These are phyloP conservation scores for Lepidium sativum DNA, from an alignment of 345 rosid species.

Conservation along the genomic window DNA sequence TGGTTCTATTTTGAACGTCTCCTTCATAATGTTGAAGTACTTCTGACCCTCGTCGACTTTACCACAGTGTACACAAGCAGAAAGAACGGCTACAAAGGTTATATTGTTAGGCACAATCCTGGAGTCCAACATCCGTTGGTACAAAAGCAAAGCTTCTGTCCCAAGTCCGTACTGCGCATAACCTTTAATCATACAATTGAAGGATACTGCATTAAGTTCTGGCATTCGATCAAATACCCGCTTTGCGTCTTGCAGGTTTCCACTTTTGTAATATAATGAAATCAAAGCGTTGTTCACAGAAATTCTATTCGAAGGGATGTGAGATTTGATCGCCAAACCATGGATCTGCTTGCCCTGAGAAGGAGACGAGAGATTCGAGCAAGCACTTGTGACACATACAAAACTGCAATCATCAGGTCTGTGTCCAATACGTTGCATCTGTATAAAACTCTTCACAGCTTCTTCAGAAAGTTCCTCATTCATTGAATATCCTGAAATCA, in stretches of 20 bases:
- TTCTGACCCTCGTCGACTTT: slow-evolving; percentile 52
- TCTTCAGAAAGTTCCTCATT: slow-evolving; percentile 54
- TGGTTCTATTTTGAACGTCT: slow-evolving; percentile 60
- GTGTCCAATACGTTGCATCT: slow-evolving; percentile 54
- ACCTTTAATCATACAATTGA: slow-evolving; percentile 73
- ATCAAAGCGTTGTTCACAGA: slow-evolving; percentile 65
- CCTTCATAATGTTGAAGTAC: slow-evolving; percentile 62
- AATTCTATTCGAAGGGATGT: slow-evolving; percentile 53
- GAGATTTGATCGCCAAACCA: slow-evolving; percentile 58
- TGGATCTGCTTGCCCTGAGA: slow-evolving; percentile 80
- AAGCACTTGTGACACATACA: slow-evolving; percentile 68
- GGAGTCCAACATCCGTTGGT: slow-evolving; percentile 51
- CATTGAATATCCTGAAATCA: slow-evolving; percentile 77
- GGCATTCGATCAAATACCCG: slow-evolving; percentile 63
- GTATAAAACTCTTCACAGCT: slow-evolving; percentile 56
- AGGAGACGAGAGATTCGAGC: slow-evolving; percentile 67
- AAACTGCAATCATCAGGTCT: slow-evolving; percentile 85
- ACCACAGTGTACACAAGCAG: slow-evolving; percentile 85
- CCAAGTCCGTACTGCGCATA: slow-evolving; percentile 74
- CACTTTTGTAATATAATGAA: slow-evolving; percentile 67
- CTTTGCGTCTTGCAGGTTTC: slow-evolving; percentile 65
- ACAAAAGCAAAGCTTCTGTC: slow-evolving; percentile 46
- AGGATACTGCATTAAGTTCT: slow-evolving; percentile 54
- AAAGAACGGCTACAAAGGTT: slow-evolving; percentile 79
- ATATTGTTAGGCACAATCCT: slow-evolving; percentile 50